These are phyloP conservation scores for Astrothelium macrocarpum DNA, from an alignment of 495 filamentous ascomycete genomes.

Conservation along the genomic window DNA sequence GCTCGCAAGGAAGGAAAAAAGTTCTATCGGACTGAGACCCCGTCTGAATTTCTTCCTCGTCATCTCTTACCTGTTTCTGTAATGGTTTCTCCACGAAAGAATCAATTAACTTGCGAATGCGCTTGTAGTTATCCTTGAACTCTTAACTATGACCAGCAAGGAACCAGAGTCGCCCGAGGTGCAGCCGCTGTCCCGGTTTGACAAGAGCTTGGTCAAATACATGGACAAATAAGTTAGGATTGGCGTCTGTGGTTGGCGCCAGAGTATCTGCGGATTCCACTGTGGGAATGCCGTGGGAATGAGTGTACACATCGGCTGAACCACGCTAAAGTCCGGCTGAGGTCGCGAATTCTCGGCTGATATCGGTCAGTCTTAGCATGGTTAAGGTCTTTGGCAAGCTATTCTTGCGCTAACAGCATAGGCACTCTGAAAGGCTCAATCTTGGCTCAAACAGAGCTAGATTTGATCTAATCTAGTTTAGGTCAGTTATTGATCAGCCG, in stretches of 20 bases:
- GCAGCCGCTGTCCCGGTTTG: not conserved
- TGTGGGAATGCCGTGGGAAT: too few relatives aligned
- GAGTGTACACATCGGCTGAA: too few relatives aligned
- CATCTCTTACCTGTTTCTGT: not conserved
- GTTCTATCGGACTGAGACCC: not conserved
- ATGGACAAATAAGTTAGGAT: not conserved
- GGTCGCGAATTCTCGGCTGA: too few relatives aligned
- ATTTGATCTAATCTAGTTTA: too few relatives aligned
- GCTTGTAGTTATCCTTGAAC: not conserved
- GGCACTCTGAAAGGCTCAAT: too few relatives aligned
- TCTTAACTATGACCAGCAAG: not conserved
- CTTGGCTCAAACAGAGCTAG: too few relatives aligned
- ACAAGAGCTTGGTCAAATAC: not conserved
- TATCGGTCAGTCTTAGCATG: too few relatives aligned
- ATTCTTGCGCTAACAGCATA: too few relatives aligned
- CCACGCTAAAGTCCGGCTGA: too few relatives aligned
- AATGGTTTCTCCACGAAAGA: conserved; percentile 30
- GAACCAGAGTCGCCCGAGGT: not conserved
- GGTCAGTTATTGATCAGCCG: too few relatives aligned
- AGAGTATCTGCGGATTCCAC: conserved; percentile 41
- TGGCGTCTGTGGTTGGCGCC: conserved; percentile 8
- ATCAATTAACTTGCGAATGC: conserved; percentile 41
- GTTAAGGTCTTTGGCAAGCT: too few relatives aligned
- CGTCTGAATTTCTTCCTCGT: conserved; percentile 13
- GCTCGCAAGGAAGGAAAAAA: conserved; percentile 33